These are phyloP conservation scores for Calocybe indica DNA, from an alignment of 768 basidiomycete genomes.

Conservation along the genomic window DNA sequence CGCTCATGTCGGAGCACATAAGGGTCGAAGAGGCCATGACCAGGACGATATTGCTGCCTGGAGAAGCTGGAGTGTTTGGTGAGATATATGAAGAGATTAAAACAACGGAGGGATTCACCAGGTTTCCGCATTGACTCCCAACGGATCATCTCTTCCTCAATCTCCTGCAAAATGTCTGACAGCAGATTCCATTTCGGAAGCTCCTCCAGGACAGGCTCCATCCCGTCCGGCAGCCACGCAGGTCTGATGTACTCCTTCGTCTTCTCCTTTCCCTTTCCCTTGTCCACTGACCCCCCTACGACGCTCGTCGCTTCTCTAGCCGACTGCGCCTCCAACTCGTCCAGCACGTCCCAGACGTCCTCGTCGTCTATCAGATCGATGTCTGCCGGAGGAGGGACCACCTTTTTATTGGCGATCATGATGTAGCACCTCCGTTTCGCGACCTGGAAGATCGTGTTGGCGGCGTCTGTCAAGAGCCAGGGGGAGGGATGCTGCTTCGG, in stretches of 20 bases:
- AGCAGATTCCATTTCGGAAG: conserved; percentile 91
- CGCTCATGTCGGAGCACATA: conserved; percentile 66
- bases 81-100: not conserved
- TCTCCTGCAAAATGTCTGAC: conserved; percentile 81
- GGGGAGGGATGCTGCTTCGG: conserved; percentile 67
- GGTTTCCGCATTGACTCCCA: conserved; percentile 37
- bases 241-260: conserved; percentile 19
- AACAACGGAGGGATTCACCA: conserved; percentile 11
- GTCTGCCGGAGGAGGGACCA: conserved; percentile 15
- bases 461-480: conserved; percentile 92
- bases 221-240: conserved; percentile 66
- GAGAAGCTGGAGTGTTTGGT: conserved; percentile 22
- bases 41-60: conserved; percentile 69
- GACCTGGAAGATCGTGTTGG: conserved; percentile 75
- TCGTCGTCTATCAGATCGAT: conserved; percentile 51
- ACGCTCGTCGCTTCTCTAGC: no score
- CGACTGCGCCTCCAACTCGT: conserved; percentile 45
- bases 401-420: conserved; percentile 18
- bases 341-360: conserved; percentile 70
- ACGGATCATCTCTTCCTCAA: conserved; percentile 78
- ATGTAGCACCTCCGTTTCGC: conserved; percentile 82
- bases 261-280: conserved; percentile 14
- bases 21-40: conserved; percentile 84
- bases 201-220: conserved; percentile 89
- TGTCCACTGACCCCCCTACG: conserved; percentile 1